Evolutionary conservation across 1,284 basidiomycete species (phyloP).

Genomic region (Gymnopus androsaceus): DNA sequence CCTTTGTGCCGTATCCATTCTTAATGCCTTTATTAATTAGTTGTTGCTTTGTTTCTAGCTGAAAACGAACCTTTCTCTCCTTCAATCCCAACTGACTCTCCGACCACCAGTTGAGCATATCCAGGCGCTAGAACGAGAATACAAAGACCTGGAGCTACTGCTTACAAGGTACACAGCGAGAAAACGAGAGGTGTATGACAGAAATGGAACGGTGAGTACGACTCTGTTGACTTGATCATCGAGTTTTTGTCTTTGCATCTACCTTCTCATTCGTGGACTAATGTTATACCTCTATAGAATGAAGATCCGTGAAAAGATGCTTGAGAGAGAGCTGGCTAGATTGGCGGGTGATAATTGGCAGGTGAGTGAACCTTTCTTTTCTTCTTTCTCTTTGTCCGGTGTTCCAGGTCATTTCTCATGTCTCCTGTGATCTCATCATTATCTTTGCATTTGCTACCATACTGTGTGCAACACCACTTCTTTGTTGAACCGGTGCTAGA

Average conservation of each 20-base stretch:
- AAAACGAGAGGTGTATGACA: conserved; percentile 77
- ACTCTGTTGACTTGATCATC: neutral
- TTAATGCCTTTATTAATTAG: neutral
- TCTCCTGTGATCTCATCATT: neutral
- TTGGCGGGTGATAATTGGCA: conserved; percentile 78
- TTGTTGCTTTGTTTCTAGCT: conserved; percentile 40
- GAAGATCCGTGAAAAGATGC: conserved; percentile 66
- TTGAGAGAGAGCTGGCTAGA: conserved; percentile 68
- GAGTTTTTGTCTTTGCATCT: neutral
- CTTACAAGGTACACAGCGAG: conserved; percentile 73
- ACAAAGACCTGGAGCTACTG: conserved; percentile 69
- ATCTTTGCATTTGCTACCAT: neutral
- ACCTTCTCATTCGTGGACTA: neutral
- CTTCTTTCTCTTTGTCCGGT: neutral
- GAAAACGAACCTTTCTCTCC: conserved; percentile 55
- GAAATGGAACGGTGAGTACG: conserved; percentile 63
- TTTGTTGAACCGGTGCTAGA: too few relatives aligned
- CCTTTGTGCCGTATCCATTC: neutral
- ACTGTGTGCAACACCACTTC: too few relatives aligned
- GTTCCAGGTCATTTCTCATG: neutral
- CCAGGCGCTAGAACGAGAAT: conserved; percentile 65
- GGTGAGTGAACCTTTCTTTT: conserved; percentile 34
- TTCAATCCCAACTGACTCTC: conserved; percentile 63
- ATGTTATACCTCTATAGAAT: conserved; percentile 33
- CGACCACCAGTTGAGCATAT: conserved; percentile 66